Conservation (phyloP, 1,284 basidiomycete species). For the Takashimella tepidaria region DNA sequence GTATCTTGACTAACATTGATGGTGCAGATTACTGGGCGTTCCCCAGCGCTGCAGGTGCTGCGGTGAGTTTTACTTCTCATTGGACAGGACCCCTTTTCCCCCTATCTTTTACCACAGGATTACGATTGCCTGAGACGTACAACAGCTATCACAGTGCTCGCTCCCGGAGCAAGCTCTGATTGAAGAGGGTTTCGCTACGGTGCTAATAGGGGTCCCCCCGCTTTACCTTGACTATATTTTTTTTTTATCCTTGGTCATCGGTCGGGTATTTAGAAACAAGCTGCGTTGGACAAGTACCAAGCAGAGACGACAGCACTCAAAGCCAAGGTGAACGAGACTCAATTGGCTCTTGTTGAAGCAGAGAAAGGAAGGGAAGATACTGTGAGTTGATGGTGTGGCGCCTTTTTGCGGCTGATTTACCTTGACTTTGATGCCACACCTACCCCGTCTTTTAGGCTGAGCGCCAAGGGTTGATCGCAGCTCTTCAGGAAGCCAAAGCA, state of each 20-base stretch:
- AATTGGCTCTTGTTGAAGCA: constrained; percentile 54
- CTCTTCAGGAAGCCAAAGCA: constrained; percentile 41
- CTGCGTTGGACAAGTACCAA: constrained; percentile 56
- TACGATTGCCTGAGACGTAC: too few species aligned
- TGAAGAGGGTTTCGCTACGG: too few species aligned
- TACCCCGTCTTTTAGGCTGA: constrained; percentile 57
- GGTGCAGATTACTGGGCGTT: constrained; percentile 82
- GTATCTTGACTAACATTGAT: too few species aligned
- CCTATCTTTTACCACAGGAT: too few species aligned
- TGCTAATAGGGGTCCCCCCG: too few species aligned
- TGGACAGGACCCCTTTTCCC: too few species aligned
- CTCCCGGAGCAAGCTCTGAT: too few species aligned
- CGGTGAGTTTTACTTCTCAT: constrained; percentile 51
- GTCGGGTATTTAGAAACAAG: constrained; percentile 51
- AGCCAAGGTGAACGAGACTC: constrained; percentile 31
- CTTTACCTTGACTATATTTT: neutral
- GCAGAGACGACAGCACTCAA: constrained; percentile 53
- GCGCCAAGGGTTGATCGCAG: constrained; percentile 52
- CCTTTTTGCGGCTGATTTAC: neutral
- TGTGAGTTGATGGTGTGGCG: constrained; percentile 49
- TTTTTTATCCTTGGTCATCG: constrained; percentile 9
- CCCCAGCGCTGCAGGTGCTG: constrained; percentile 73
- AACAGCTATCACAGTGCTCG: too few species aligned
- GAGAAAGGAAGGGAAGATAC: constrained; percentile 59
- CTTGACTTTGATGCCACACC: neutral